Conservation (phyloP, 1,284 basidiomycete genomes). For the Papiliotrema fonsecae region DNA sequence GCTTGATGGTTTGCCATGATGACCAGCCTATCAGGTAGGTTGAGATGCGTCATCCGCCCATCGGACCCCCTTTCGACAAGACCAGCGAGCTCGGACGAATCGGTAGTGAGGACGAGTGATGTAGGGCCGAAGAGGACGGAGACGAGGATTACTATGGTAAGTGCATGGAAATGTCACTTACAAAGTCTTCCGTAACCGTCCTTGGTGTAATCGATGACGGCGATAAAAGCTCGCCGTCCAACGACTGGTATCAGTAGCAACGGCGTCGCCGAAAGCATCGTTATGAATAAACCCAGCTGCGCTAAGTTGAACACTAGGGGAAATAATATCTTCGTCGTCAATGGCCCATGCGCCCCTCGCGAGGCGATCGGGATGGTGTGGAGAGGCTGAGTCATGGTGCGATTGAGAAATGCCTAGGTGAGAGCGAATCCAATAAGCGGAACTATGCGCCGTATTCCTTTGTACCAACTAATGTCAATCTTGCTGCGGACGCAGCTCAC, state of each 20-base stretch:
- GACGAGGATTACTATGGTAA: constrained; percentile 33
- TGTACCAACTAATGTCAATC: too few species aligned
- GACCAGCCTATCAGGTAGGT: constrained; percentile 70
- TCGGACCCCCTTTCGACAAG: constrained; percentile 54
- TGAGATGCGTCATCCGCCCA: constrained; percentile 60
- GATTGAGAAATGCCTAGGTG: not conserved
- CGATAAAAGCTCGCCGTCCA: constrained; percentile 56
- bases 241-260: constrained; percentile 46
- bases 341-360: constrained; percentile 59
- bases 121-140: constrained; percentile 79
- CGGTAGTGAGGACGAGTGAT: constrained; percentile 61
- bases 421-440: not conserved
- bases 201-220: constrained; percentile 72
- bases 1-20: constrained; percentile 79
- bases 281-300: constrained; percentile 62
- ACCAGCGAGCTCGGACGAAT: constrained; percentile 29
- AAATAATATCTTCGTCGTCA: constrained; percentile 56
- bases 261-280: constrained; percentile 65
- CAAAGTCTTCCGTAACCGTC: constrained; percentile 71
- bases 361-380: constrained; percentile 58
- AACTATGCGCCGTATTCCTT: too few species aligned
- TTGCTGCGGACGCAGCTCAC: too few species aligned
- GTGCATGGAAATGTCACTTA: constrained; percentile 47
- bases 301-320: constrained; percentile 62
- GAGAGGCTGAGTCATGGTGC: constrained; percentile 13